Percentiles rank a stretch among this genome's conserved stretches.
These are phyloP conservation scores for Xylaria nigripes DNA, from an alignment of 495 filamentous ascomycete species.

Conservation along the genomic window DNA sequence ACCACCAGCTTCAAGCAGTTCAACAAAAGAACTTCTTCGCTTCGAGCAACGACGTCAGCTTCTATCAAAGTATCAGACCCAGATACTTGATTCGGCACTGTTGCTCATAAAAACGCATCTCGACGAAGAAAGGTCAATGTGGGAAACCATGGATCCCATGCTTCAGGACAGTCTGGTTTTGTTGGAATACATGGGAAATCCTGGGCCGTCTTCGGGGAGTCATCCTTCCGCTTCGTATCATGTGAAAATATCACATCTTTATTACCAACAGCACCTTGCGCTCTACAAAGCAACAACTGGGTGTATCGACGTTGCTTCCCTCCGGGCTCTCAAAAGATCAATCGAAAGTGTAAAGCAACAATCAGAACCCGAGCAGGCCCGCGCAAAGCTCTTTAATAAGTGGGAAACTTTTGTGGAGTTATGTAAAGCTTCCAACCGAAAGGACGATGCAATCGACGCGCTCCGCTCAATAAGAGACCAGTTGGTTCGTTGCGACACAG, in stretches of 20 bases:
- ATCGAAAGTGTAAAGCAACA: slow-evolving; percentile 41
- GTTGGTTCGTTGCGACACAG: slow-evolving; percentile 38
- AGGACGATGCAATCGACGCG: slow-evolving; percentile 35
- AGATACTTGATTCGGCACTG: slow-evolving; percentile 49
- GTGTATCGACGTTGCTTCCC: slow-evolving; percentile 27
- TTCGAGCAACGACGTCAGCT: slow-evolving; percentile 49
- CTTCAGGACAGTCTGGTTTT: slow-evolving; percentile 48
- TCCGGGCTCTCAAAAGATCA: slow-evolving; percentile 43
- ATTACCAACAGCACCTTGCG: slow-evolving; percentile 53
- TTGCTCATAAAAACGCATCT: slow-evolving; percentile 40
- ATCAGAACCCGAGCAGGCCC: slow-evolving; percentile 36
- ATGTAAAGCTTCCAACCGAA: slow-evolving; percentile 27
- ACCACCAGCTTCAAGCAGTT: slow-evolving; percentile 31
- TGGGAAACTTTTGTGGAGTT: slow-evolving; percentile 45
- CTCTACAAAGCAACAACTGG: slow-evolving; percentile 30
- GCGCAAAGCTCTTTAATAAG: slow-evolving; percentile 38
- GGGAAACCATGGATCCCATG: slow-evolving; percentile 45
- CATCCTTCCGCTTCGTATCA: slow-evolving; percentile 36
- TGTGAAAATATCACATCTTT: slow-evolving; percentile 67
- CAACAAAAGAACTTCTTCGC: slow-evolving; percentile 43
- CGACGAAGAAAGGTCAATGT: slow-evolving; percentile 31
- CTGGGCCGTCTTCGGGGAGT: slow-evolving; percentile 18
- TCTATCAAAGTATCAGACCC: slow-evolving; percentile 35
- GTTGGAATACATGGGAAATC: slow-evolving; percentile 39
- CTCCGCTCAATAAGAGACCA: slow-evolving; percentile 37